Percentiles rank a stretch among this genome's conserved stretches.
Evolutionary conservation across 805 yeast genomes (phyloP).

Genomic region (Candida ipomoeae): DNA sequence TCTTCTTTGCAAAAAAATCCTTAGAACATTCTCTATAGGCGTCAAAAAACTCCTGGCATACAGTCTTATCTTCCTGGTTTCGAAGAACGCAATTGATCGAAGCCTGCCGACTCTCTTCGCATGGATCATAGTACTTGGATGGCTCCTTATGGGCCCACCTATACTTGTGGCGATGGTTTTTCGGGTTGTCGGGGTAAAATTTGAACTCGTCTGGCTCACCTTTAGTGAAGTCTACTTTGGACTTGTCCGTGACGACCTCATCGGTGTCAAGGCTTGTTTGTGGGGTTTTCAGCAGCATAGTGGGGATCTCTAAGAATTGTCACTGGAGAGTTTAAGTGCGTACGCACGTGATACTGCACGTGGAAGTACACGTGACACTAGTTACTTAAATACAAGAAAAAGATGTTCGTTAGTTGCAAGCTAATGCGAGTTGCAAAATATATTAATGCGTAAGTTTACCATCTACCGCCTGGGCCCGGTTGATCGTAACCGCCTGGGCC

Average conservation of each 20-base stretch:
- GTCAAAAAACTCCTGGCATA: conserved; percentile 77
- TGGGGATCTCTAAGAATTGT: not conserved
- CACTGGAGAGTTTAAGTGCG: not conserved
- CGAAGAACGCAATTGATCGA: conserved; percentile 78
- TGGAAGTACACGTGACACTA: too few relatives aligned
- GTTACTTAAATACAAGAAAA: too few relatives aligned
- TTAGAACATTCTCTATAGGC: conserved; percentile 81
- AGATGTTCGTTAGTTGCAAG: too few relatives aligned
- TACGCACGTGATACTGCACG: not conserved
- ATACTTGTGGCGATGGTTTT: conserved; percentile 61
- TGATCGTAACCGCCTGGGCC: conserved; percentile 8
- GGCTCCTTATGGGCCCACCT: conserved; percentile 73
- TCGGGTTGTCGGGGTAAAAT: conserved; percentile 87
- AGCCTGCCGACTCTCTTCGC: conserved; percentile 85
- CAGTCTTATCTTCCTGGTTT: conserved; percentile 59
- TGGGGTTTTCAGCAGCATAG: not conserved
- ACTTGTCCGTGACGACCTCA: conserved; percentile 30
- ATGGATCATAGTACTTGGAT: conserved; percentile 87
- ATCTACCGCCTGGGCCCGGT: conserved; percentile 6
- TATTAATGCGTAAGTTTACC: conserved; percentile 1
- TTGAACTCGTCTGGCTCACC: conserved; percentile 52
- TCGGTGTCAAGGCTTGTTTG: conserved; percentile 16
- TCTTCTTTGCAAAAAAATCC: conserved; percentile 38
- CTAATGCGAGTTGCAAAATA: not conserved
- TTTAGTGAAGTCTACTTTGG: conserved; percentile 51